These are phyloP conservation scores for Phytopythium kandeliae DNA, from an alignment of 352 stramenopile species.

Conservation along the genomic window DNA sequence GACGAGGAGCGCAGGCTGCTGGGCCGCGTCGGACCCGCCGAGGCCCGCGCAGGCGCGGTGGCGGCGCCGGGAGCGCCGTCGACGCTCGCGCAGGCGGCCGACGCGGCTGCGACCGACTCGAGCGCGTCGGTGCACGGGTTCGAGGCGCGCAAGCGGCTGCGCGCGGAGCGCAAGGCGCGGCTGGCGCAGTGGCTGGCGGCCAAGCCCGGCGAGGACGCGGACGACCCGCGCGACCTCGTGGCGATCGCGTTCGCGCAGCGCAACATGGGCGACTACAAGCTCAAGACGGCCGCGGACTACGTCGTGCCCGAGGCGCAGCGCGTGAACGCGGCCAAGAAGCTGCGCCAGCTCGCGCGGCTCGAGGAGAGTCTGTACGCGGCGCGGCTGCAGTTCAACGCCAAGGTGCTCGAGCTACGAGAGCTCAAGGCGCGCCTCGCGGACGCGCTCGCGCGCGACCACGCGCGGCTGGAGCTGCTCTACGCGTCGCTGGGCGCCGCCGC, in stretches of 20 bases:
- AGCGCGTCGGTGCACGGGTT: constrained; percentile 57
- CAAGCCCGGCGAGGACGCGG: constrained; percentile 87
- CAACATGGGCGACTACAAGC: constrained; percentile 91
- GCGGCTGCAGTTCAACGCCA: constrained; percentile 86
- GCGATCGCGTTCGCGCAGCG: constrained; percentile 84
- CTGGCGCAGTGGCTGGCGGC: constrained; percentile 51
- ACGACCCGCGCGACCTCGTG: constrained; percentile 88
- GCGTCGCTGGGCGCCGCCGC: constrained; percentile 21
- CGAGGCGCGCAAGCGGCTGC: constrained; percentile 74
- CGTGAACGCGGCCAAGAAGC: constrained; percentile 88
- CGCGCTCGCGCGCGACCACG: constrained; percentile 52
- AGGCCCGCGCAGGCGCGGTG: not conserved
- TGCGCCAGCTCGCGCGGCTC: constrained; percentile 79
- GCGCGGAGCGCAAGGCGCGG: constrained; percentile 58
- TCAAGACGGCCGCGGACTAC: constrained; percentile 86
- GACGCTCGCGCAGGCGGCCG: not conserved
- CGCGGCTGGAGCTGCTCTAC: constrained; percentile 43
- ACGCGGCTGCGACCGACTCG: constrained; percentile 8
- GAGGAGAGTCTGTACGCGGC: constrained; percentile 80
- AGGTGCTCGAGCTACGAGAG: constrained; percentile 85
- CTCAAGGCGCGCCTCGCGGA: constrained; percentile 85
- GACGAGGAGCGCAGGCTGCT: constrained; percentile 41
- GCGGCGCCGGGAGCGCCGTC: constrained; percentile 15
- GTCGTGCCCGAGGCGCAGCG: constrained; percentile 87
- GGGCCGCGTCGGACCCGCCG: too few relatives aligned